Base-by-base conservation (phyloP, 768 basidiomycete species). In the Agaricus bisporus region DNA sequence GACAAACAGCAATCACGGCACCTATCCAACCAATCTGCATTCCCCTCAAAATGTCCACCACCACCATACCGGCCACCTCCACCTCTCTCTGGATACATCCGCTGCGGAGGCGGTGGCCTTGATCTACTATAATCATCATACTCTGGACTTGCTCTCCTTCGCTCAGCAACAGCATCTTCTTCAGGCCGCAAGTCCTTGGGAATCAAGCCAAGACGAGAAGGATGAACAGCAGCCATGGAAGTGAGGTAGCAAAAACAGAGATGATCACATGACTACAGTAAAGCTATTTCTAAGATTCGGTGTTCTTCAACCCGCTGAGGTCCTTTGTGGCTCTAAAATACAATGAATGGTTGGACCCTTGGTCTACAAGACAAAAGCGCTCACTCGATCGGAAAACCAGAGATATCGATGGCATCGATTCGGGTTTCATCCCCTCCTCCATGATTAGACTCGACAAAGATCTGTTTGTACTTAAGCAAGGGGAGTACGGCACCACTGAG, bases 191-290 rank as follows among this genome's bases (percentile, higher is more conserved):
- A 35, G 38, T 73, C 69, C 52, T 70, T 78, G 37, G 85, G 82
- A 17, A 89, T 82, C 4, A 88, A 70, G 25, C 72, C 81, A 71
- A 86, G 71, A 48, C 87, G 78, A 9, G 86, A 88, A 22, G 88
- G 87, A 61, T 89, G 87, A 5, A 89, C 75, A 17, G 81, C 82
- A 25, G 85, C 85, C 87, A 89, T 88, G 49, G 54, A 22, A 35
- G 47, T 25, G 12, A 11, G 55, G 17, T 18, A 44, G 14, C 20
- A 44, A 28, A 26, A 17, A 26, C 18, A 43, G n/a, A 26, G 17
- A 8, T 26, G 14, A 43, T 43, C 25, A 20, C 42, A 43, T 43
- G 42, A 43, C 42, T 43, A 43, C 18, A 12, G n/a, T n/a, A n/a
- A n/a, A n/a, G 20, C 12, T 39, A 20, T 7, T 8, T 22, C 42